phyloP scores from a whole-genome alignment of 2,329 filamentous ascomycete species.

The Xylariales sp. region DNA sequence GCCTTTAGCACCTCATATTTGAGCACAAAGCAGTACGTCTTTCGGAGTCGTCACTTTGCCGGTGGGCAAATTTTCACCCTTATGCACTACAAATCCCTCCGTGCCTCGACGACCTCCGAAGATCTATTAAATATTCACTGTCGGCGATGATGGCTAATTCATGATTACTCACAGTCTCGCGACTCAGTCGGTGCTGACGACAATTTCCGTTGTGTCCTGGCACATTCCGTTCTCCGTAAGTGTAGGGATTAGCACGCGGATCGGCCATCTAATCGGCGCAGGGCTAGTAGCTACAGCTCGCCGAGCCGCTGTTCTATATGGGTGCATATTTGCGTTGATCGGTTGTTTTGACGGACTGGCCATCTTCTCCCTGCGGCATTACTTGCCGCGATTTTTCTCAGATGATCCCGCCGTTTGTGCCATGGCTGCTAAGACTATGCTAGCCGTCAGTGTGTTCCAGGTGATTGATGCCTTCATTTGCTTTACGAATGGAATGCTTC shows the following conservation, averaged over 20 bases:
- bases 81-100: not conserved
- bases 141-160: slow-evolving; percentile 6
- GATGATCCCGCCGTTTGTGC: slow-evolving; percentile 48
- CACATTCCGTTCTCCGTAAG: slow-evolving; percentile 58
- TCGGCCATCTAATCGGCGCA: slow-evolving; percentile 57
- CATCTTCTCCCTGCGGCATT: slow-evolving; percentile 49
- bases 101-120: not conserved
- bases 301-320: slow-evolving; percentile 49
- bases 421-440: slow-evolving; percentile 49
- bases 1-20: slow-evolving; percentile 60
- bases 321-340: slow-evolving; percentile 49
- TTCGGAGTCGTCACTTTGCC: not conserved
- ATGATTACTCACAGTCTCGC: slow-evolving; percentile 47
- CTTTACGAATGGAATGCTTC: slow-evolving; percentile 54
- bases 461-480: slow-evolving; percentile 52
- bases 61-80: not conserved
- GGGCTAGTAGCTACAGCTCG: slow-evolving; percentile 50
- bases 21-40: slow-evolving; percentile 52
- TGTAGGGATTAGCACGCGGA: slow-evolving; percentile 56
- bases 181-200: slow-evolving; percentile 56
- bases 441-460: slow-evolving; percentile 51
- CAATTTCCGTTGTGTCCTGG: slow-evolving; percentile 56
- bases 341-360: slow-evolving; percentile 51
- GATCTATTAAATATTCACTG: not conserved
- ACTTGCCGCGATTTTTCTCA: slow-evolving; percentile 50